Evolutionary conservation across 345 rosid genomes (phyloP).

Genomic region (Toxicodendron radicans): DNA sequence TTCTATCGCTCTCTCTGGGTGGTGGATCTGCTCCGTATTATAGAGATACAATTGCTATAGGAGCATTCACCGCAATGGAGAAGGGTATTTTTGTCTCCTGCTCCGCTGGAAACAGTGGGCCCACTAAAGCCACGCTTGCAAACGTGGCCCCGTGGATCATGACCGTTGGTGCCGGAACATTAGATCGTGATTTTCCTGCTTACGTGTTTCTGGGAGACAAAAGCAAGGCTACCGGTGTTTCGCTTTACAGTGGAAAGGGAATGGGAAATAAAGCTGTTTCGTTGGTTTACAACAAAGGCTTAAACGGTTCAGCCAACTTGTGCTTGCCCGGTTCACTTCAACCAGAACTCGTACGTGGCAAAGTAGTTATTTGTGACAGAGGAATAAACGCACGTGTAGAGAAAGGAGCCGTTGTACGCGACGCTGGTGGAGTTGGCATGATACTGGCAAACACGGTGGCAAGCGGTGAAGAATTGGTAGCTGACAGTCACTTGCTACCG

Average conservation of each 20-base stretch:
- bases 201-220: conserved; percentile 54
- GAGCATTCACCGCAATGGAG: conserved; percentile 73
- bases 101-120: conserved; percentile 88
- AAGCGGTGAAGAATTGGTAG: conserved; percentile 76
- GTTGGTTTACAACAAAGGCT: conserved; percentile 52
- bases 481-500: conserved; percentile 81
- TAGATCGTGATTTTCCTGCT: conserved; percentile 90
- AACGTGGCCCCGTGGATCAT: conserved; percentile 94
- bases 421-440: conserved; percentile 89
- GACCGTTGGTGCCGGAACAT: conserved; percentile 91
- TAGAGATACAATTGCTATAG: conserved; percentile 68
- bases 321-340: conserved; percentile 79
- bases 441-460: conserved; percentile 66
- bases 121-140: conserved; percentile 49
- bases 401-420: conserved; percentile 75
- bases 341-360: conserved; percentile 55
- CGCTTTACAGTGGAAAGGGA: conserved; percentile 70
- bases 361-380: conserved; percentile 78
- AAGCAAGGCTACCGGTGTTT: conserved; percentile 51
- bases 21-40: conserved; percentile 67
- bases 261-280: conserved; percentile 54
- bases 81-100: conserved; percentile 80
- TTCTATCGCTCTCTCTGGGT: conserved; percentile 85
- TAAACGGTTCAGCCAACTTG: conserved; percentile 43
- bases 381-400: conserved; percentile 75